phyloP scores from a whole-genome alignment of 345 rosid species.

The Brassica cretica region DNA sequence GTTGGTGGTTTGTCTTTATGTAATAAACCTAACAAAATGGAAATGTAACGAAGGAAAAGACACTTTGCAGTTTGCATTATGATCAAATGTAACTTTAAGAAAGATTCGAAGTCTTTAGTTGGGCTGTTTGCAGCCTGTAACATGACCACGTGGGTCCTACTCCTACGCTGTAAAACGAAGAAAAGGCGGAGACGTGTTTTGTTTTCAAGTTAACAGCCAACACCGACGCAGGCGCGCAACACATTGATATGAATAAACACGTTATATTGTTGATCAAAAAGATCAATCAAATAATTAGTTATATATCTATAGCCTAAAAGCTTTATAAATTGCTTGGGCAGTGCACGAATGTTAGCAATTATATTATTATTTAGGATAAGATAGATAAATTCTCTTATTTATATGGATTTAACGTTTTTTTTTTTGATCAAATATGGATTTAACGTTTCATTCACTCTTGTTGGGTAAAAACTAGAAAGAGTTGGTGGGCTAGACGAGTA shows the following conservation, averaged over 20 bases:
- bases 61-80: conserved; percentile 33
- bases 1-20: conserved; percentile 32
- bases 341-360: not conserved
- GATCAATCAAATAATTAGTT: not conserved
- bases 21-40: conserved; percentile 32
- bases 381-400: not conserved
- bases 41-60: conserved; percentile 33
- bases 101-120: conserved; percentile 23
- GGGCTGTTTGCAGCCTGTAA: conserved; percentile 34
- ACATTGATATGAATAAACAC: not conserved
- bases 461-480: not conserved
- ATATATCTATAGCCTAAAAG: not conserved
- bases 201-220: conserved; percentile 28
- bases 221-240: conserved; percentile 30
- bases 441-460: not conserved
- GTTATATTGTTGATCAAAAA: not conserved
- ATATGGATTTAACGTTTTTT: not conserved
- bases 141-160: conserved; percentile 23
- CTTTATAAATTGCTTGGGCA: not conserved
- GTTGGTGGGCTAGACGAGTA: not conserved
- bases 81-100: conserved; percentile 33
- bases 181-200: conserved; percentile 33
- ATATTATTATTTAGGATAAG: not conserved
- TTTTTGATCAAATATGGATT: not conserved
- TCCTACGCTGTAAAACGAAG: conserved; percentile 13